Percentiles rank a stretch among this genome's conserved stretches.
Conservation (phyloP, 2,329 filamentous ascomycete species). For the Hymenoscyphus infarciens region DNA sequence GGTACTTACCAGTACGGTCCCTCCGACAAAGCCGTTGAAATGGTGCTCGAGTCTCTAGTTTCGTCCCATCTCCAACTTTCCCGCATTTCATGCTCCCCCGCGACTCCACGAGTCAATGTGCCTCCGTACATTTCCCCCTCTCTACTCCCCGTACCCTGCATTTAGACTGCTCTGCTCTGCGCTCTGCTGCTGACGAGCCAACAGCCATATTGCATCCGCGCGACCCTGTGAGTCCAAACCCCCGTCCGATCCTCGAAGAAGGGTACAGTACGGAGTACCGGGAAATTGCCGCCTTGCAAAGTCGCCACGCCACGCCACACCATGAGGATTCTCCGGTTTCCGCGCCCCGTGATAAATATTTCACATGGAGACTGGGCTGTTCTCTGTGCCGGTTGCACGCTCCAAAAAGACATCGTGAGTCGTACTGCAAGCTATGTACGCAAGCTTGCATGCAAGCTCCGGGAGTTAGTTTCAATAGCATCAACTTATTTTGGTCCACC, state of each 20-base stretch:
- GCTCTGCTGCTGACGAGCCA: conserved; percentile 23
- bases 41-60: too few relatives aligned
- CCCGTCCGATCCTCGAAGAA: conserved; percentile 16
- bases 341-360: not conserved
- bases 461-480: conserved; percentile 15
- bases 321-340: not conserved
- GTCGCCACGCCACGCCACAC: not conserved
- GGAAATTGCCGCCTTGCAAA: conserved; percentile 22
- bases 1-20: too few relatives aligned
- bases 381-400: not conserved
- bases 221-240: not conserved
- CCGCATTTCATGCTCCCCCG: too few relatives aligned
- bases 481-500: conserved; percentile 13
- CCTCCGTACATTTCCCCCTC: too few relatives aligned
- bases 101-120: too few relatives aligned
- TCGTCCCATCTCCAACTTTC: too few relatives aligned
- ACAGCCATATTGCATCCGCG: conserved; percentile 1
- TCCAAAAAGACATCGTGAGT: too few relatives aligned
- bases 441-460: not conserved
- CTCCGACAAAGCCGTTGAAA: too few relatives aligned
- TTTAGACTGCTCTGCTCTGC: too few relatives aligned
- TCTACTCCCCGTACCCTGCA: conserved; percentile 13
- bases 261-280: too few relatives aligned
- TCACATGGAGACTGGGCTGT: not conserved
- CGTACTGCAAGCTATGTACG: too few relatives aligned